A percentile compares a stretch with the other conserved stretches of the same genome.
These are phyloP conservation scores for Candida easanensis DNA, from an alignment of 805 yeast genomes.

Conservation along the genomic window DNA sequence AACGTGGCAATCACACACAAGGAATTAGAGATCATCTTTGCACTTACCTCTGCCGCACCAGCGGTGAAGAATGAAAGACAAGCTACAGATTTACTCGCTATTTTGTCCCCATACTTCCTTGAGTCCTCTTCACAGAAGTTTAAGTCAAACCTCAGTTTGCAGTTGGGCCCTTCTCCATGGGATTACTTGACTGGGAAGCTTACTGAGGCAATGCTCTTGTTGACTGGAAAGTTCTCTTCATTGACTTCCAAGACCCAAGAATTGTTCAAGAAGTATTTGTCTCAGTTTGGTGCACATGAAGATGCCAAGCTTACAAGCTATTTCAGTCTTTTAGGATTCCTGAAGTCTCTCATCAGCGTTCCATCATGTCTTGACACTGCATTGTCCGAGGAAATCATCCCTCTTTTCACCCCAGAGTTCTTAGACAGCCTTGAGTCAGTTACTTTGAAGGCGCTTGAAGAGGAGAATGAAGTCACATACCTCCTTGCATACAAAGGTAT, in stretches of 20 bases:
- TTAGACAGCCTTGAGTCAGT: conserved; percentile 21
- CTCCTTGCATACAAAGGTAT: conserved; percentile 33
- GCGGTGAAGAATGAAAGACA: conserved; percentile 33
- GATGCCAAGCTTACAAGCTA: conserved; percentile 20
- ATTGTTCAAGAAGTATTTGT: conserved; percentile 28
- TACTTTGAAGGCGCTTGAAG: conserved; percentile 34
- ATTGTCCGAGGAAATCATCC: conserved; percentile 26
- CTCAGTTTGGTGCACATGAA: conserved; percentile 13
- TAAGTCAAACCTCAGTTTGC: conserved; percentile 34
- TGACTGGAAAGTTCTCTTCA: conserved; percentile 29
- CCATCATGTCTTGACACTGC: conserved; percentile 22
- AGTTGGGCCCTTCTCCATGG: conserved; percentile 37
- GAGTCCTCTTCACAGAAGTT: conserved; percentile 51
- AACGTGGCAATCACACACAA: conserved; percentile 35
- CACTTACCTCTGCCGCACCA: conserved; percentile 41
- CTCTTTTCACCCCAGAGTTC: conserved; percentile 17
- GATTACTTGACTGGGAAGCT: conserved; percentile 36
- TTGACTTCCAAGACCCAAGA: conserved; percentile 18
- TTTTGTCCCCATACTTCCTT: conserved; percentile 45
- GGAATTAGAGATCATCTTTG: conserved; percentile 53
- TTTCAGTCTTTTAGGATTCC: conserved; percentile 37
- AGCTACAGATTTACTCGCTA: conserved; percentile 38
- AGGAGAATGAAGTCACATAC: conserved; percentile 28
- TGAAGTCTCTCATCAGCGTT: conserved; percentile 29
- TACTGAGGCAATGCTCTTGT: conserved; percentile 30